Conservation (phyloP, 129 eudicot species). For the Gnaphalium uliginosum region DNA sequence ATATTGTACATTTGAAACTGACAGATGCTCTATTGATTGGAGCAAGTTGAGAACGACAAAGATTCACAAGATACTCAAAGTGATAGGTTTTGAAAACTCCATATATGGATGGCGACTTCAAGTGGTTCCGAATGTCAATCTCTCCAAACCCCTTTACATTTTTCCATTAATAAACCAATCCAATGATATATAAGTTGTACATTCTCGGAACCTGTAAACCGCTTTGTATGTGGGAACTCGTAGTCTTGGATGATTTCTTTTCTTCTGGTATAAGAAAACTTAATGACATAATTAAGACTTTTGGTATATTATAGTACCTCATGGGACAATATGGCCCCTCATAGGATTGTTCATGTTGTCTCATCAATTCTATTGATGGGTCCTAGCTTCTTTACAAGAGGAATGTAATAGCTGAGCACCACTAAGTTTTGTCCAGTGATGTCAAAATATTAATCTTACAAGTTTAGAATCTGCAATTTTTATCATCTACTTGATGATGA, state of each 20-base stretch:
- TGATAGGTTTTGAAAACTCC: constrained; percentile 4
- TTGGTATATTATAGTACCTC: constrained; percentile 21
- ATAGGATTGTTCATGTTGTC: constrained; percentile 30
- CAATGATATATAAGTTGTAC: background rate
- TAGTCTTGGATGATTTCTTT: constrained; percentile 15
- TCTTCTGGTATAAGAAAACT: constrained; percentile 14
- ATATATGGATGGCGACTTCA: constrained; percentile 19
- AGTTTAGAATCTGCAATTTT: constrained; percentile 39
- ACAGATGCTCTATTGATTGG: constrained; percentile 37
- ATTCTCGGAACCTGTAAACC: background rate
- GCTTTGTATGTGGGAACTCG: background rate
- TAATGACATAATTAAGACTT: constrained; percentile 20
- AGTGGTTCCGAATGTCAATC: constrained; percentile 24
- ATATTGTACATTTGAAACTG: constrained; percentile 25
- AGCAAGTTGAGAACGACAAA: constrained; percentile 35
- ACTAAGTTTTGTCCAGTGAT: constrained; percentile 39
- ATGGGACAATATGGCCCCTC: constrained; percentile 35
- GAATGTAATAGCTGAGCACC: constrained; percentile 40
- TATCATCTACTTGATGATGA: constrained; percentile 28
- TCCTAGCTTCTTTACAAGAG: constrained; percentile 24
- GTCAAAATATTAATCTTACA: constrained; percentile 27
- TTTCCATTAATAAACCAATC: background rate
- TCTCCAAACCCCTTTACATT: background rate
- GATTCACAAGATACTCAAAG: constrained; percentile 30
- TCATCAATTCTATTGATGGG: constrained; percentile 34